Conservation (phyloP, 805 yeast genomes). For the Yarrowia sp. region DNA sequence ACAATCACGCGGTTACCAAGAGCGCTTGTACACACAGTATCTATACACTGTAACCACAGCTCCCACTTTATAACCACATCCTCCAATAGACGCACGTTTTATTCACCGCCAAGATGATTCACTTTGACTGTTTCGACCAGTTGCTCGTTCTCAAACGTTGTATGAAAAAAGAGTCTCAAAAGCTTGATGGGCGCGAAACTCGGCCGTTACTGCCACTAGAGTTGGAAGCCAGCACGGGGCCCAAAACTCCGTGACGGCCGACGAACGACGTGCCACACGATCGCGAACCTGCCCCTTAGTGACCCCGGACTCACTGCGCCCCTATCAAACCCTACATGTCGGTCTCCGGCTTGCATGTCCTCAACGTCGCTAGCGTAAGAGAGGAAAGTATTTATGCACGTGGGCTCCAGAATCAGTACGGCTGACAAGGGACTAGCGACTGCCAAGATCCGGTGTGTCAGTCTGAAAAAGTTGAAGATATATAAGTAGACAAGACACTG, state of each 20-base stretch:
- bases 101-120: not conserved
- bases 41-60: too few relatives aligned
- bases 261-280: not conserved
- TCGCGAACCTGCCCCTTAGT: not conserved
- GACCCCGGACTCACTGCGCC: not conserved
- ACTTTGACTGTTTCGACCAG: not conserved
- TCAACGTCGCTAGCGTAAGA: conserved; percentile 17
- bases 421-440: conserved; percentile 32
- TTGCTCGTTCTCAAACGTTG: not conserved
- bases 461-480: not conserved
- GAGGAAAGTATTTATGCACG: conserved; percentile 25
- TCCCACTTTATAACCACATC: too few relatives aligned
- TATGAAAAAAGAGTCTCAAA: not conserved
- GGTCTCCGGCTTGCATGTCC: conserved; percentile 26
- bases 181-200: conserved; percentile 3
- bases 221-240: not conserved
- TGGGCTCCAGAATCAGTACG: conserved; percentile 21
- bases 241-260: not conserved
- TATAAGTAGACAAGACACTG: not conserved
- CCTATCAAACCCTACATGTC: conserved; percentile 22
- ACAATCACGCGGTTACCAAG: too few relatives aligned
- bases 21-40: too few relatives aligned
- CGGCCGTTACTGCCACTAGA: not conserved
- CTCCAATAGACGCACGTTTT: not conserved
- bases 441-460: conserved; percentile 17